A percentile compares a stretch with the other conserved stretches of the same genome.
Conservation (phyloP, 106 monocot genomes). For the Dioscorea zingiberensis region DNA sequence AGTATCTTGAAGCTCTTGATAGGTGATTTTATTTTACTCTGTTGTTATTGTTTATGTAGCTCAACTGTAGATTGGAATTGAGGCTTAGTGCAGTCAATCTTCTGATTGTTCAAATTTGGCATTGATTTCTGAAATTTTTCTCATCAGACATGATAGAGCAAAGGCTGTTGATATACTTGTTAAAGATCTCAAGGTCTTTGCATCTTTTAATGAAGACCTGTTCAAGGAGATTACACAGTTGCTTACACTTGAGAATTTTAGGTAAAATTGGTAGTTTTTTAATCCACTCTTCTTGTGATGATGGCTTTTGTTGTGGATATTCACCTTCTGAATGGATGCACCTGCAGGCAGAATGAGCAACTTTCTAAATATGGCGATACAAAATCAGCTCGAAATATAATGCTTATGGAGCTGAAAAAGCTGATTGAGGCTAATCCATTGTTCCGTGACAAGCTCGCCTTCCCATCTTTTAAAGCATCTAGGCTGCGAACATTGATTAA, state of each 20-base stretch:
- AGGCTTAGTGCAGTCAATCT: neutral
- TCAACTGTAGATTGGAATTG: neutral
- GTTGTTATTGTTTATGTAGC: neutral
- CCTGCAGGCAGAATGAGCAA: slow-evolving; percentile 88
- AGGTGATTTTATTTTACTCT: slow-evolving; percentile 26
- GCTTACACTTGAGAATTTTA: slow-evolving; percentile 92
- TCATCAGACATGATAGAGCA: slow-evolving; percentile 61
- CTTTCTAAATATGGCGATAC: slow-evolving; percentile 95
- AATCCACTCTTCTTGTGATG: too few species aligned
- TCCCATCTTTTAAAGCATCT: slow-evolving; percentile 91
- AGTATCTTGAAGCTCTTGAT: slow-evolving; percentile 96
- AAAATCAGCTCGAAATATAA: slow-evolving; percentile 86
- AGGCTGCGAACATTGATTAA: slow-evolving; percentile 89
- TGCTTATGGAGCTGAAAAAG: slow-evolving; percentile 86
- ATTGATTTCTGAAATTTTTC: neutral
- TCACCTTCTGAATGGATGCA: neutral
- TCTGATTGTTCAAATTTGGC: neutral
- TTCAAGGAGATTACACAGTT: slow-evolving; percentile 94
- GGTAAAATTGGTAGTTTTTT: slow-evolving; percentile 22
- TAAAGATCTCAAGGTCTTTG: slow-evolving; percentile 89
- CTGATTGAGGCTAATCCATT: slow-evolving; percentile 86
- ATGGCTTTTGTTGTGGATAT: too few species aligned
- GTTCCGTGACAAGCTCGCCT: slow-evolving; percentile 77
- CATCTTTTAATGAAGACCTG: slow-evolving; percentile 91
- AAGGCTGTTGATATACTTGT: slow-evolving; percentile 96